Evolutionary conservation across 345 rosid species (phyloP), one percentile per base, ranked within the genome.

Genomic region (Ricinus communis): DNA sequence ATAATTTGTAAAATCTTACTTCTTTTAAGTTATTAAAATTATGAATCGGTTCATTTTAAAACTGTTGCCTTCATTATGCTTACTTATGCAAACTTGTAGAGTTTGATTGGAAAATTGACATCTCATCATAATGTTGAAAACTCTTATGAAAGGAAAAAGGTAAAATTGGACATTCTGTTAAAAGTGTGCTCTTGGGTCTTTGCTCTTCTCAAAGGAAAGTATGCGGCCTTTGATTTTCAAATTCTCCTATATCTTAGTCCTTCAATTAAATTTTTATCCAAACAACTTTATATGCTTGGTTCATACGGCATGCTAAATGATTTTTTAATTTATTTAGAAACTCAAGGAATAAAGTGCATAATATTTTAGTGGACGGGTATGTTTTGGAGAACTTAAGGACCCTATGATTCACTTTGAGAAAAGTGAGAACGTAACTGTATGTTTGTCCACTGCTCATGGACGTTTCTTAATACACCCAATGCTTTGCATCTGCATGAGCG

Each of bases 1-100:
- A 65, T 69, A 66, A 22, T 69, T 25, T 59, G 10, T 61, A 14
- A 24, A n/a, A 21, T 50, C 49, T 62, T 16, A n/a, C n/a, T 61
- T 38, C 14, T 51, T 67, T 55, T 51, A 52, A 27, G 41, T 19
- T 18, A 38, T 50, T 22, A 11, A 51, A n/a, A 15, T 9, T 9
- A n/a, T 59, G 38, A 33, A 2, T 33, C 38, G 2, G 38, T 2
- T 33, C 51, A 2, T 16, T n/a, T 31, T 70, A 24, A 5, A 67
- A 40, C n/a, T 67, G 25, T 13, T 62, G 31, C 47, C 15, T 33
- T 2, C 5, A 36, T 61, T n/a, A 3, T 49, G 31, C 51, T 22
- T 62, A 16, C 30, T 38, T 4, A 61, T 38, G 7, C 30, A 40
- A 40, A 28, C 18, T 63, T 63, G 22, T 33, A 46, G 1, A 45